phyloP scores from a whole-genome alignment of 2,329 filamentous ascomycete genomes.

The Colletotrichum sp. region DNA sequence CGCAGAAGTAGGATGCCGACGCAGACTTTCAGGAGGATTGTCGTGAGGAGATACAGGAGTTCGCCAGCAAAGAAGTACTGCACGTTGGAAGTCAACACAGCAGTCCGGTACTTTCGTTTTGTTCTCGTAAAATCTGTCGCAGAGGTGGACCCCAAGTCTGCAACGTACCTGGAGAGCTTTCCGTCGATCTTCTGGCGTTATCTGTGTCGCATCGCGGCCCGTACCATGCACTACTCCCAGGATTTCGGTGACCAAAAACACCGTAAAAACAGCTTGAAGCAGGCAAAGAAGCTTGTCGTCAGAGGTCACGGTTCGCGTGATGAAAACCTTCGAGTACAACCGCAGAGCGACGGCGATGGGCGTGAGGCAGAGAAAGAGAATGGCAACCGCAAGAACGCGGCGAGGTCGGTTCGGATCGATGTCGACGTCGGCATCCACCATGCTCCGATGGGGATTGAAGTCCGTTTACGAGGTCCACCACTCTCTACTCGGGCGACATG shows the following conservation, averaged over 20 bases:
- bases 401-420: background rate
- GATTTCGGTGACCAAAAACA: constrained; percentile 22
- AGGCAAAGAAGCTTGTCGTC: constrained; percentile 35
- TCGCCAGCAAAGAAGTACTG: constrained; percentile 43
- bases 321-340: constrained; percentile 31
- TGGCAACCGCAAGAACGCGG: constrained; percentile 25
- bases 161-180: constrained; percentile 31
- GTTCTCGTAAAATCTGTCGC: background rate
- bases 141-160: background rate
- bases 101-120: background rate
- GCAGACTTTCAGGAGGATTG: constrained; percentile 36
- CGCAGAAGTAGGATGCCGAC: constrained; percentile 46
- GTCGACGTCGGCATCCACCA: constrained; percentile 4
- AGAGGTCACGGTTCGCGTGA: constrained; percentile 31
- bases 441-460: background rate
- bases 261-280: constrained; percentile 29
- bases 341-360: constrained; percentile 30
- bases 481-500: background rate
- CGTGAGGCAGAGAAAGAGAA: constrained; percentile 35
- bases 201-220: constrained; percentile 24
- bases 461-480: background rate
- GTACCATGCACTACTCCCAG: constrained; percentile 27
- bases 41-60: constrained; percentile 39
- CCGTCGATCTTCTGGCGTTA: constrained; percentile 18
- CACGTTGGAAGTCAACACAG: background rate